Base-by-base conservation (phyloP, 2,329 filamentous ascomycete genomes). In the Trichoderma sp. region DNA sequence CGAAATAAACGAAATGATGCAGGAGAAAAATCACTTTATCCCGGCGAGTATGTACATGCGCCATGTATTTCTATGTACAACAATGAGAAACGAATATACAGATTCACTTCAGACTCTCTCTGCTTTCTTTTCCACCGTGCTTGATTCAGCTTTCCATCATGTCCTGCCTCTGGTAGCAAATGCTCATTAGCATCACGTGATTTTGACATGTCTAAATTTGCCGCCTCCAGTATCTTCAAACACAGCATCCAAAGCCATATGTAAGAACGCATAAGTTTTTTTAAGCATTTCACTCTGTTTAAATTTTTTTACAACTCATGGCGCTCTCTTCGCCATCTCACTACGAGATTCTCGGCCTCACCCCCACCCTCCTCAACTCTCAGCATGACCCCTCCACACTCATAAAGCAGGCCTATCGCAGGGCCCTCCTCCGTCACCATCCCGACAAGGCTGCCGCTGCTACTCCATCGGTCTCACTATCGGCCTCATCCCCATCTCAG, bases 371-470 rank as follows among this genome's bases (percentile, higher is more conserved):
- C 73, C 84, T 90, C 75, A 83, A 87, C 79, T 82, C 69, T n/a
- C 81, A 85, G 71, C 79, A 83, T 76, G 85, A 87, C 79, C 81
- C 86, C 56, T 80, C 85, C 77, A 84, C 86, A 66, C 84, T 89
- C 68, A 85, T 93, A 76, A 92, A 91, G 80, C 87, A 87, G 76
- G 91, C 91, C 76, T 93, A 93, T 83, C 90, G 88, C 81, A 88
- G 89, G 72, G 90, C 91, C 27, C 87, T 93, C 41, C 88, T 93
- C 18, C 88, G 86, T 78, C 88, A 93, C 84, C 92, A 93, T 83
- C 92, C 92, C 3, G 91, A 93, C 84, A 92, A 92, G 79, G 79
- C 81, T 77, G 33, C 62, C 27, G 56, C 56, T 60, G 31, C 33
- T 21, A 79, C 81, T 76, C 53, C 45, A 12, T 35, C 33, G 4